Evolutionary conservation across 1,139 yeast species (phyloP).

Genomic region (Schizosaccharomyces versatilis): DNA sequence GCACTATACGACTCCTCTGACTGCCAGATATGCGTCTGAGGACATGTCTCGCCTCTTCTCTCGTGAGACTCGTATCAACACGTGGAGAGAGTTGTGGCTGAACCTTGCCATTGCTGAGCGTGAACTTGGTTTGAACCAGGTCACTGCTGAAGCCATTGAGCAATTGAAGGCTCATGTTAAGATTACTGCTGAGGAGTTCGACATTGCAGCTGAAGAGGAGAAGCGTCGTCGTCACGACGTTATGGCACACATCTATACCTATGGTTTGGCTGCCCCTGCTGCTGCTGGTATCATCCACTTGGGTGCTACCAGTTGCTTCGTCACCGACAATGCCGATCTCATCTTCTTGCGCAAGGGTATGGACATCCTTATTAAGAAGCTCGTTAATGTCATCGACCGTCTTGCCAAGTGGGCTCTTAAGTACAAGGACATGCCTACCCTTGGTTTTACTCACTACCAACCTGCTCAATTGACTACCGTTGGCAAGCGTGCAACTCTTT

Average conservation of each 20-base stretch:
- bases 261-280: constrained; percentile 76
- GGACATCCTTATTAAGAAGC: constrained; percentile 76
- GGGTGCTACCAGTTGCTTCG: constrained; percentile 96
- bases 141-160: constrained; percentile 74
- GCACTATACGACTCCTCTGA: constrained; percentile 63
- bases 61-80: constrained; percentile 76
- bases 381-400: constrained; percentile 86
- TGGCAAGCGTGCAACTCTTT: constrained; percentile 91
- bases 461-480: constrained; percentile 98
- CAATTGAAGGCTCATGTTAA: constrained; percentile 58
- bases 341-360: constrained; percentile 90
- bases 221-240: constrained; percentile 98
- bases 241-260: constrained; percentile 95
- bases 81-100: constrained; percentile 96
- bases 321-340: constrained; percentile 93
- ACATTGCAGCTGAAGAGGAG: constrained; percentile 73
- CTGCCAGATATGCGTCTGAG: constrained; percentile 91
- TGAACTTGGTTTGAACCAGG: constrained; percentile 62
- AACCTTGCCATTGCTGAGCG: constrained; percentile 90
- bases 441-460: constrained; percentile 99
- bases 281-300: constrained; percentile 96
- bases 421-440: constrained; percentile 85
- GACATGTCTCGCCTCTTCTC: constrained; percentile 92
- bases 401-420: constrained; percentile 68
- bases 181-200: constrained; percentile 84